A percentile compares a stretch with the other conserved stretches of the same genome.
Conservation (phyloP, 306 rosid species). For the Cucumis melo region DNA sequence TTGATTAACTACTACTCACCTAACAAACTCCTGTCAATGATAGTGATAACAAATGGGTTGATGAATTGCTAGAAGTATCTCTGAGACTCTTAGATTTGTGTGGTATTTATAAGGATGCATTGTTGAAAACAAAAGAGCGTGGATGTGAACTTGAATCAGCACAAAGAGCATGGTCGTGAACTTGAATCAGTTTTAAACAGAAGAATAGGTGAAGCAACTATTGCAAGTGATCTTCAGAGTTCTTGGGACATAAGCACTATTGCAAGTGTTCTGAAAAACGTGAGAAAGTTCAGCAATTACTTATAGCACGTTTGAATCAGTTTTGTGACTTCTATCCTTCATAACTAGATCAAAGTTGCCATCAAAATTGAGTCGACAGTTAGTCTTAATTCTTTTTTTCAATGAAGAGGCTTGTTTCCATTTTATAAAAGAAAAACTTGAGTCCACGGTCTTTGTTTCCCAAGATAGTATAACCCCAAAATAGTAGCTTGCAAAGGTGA, state of each 20-base stretch:
- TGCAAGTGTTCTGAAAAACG: background rate
- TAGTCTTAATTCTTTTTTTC: no score
- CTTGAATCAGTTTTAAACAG: constrained; percentile 14
- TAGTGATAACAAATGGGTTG: background rate
- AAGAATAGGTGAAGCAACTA: constrained; percentile 6
- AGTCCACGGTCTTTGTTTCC: no score
- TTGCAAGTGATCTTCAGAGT: background rate
- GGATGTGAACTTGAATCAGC: no score
- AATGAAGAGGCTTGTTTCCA: no score
- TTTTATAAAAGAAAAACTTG: no score
- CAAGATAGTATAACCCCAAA: no score
- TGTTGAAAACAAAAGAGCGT: constrained; percentile 10
- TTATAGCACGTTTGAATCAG: background rate
- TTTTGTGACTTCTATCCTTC: constrained; percentile 1
- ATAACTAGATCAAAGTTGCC: constrained; percentile 3
- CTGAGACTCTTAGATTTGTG: constrained; percentile 13
- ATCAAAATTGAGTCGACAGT: background rate
- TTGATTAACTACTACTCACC: constrained; percentile 13
- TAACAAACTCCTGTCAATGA: constrained; percentile 10
- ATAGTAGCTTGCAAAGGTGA: no score
- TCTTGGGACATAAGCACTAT: constrained; percentile 12
- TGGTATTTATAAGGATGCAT: constrained; percentile 11
- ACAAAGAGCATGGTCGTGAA: background rate
- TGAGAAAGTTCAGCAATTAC: constrained; percentile 3
- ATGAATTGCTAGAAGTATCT: constrained; percentile 17